These are phyloP conservation scores for Phialemonium atrogriseum DNA, from an alignment of 2,329 filamentous ascomycete species.

Conservation along the genomic window DNA sequence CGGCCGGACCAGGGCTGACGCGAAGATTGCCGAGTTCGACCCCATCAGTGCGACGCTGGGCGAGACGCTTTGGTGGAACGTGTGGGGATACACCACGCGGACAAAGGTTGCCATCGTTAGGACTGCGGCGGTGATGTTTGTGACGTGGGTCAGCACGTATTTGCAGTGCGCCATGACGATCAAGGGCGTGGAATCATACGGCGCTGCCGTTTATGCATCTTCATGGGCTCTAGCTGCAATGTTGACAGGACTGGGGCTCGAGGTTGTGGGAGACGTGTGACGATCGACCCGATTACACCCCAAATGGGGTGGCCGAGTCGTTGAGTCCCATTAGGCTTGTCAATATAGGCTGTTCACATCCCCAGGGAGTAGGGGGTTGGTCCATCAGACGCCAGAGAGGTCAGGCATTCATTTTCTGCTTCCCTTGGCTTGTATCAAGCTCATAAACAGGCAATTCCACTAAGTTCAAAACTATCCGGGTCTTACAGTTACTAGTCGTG, in stretches of 20 bases:
- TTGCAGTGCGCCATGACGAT: conserved; percentile 60
- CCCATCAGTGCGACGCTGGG: conserved; percentile 55
- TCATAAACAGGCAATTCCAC: too few species aligned
- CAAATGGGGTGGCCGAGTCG: too few species aligned
- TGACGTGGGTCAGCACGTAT: conserved; percentile 52
- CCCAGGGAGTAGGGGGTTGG: too few species aligned
- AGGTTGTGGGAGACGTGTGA: conserved; percentile 42
- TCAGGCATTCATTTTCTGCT: too few species aligned
- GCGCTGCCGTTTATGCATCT: conserved; percentile 63
- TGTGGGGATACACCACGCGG: conserved; percentile 60
- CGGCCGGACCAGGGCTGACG: conserved; percentile 38
- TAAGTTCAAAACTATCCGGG: too few species aligned
- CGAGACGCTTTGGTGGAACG: conserved; percentile 64
- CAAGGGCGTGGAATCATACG: conserved; percentile 58
- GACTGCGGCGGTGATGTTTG: conserved; percentile 49
- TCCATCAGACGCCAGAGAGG: too few species aligned
- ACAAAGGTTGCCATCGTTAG: conserved; percentile 57
- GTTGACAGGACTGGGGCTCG: conserved; percentile 48
- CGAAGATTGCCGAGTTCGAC: conserved; percentile 47
- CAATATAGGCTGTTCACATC: too few species aligned
- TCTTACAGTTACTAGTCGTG: too few species aligned
- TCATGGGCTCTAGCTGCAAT: conserved; percentile 65
- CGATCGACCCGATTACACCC: too few species aligned
- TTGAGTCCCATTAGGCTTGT: too few species aligned
- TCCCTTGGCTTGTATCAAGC: too few species aligned